Conservation (phyloP, 2,329 filamentous ascomycete species). For the Trichoderma sp. region DNA sequence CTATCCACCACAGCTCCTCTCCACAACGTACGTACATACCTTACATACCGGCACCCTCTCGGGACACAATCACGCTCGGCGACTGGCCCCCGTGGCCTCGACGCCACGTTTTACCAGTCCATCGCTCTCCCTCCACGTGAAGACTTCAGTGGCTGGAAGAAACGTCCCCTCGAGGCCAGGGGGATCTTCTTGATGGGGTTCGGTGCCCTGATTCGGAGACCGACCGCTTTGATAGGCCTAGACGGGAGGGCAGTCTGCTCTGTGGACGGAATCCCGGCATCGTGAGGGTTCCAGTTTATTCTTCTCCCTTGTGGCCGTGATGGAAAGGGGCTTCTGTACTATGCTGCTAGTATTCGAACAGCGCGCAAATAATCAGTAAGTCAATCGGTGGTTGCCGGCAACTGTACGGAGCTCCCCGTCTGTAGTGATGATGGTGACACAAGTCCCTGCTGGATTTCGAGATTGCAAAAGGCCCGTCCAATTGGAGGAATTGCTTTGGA, state of each 20-base stretch:
- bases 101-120: conserved; percentile 1
- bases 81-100: conserved; percentile 14
- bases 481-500: conserved; percentile 2
- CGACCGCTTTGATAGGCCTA: conserved; percentile 6
- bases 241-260: conserved; percentile 10
- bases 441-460: neutral
- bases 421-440: neutral
- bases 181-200: conserved; percentile 6
- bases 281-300: conserved; percentile 18
- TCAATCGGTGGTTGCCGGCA: conserved; percentile 17
- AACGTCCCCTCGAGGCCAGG: conserved; percentile 1
- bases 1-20: neutral
- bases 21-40: neutral
- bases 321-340: neutral
- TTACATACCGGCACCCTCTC: neutral
- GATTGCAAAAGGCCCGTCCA: conserved; percentile 15
- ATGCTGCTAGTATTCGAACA: neutral
- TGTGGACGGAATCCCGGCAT: conserved; percentile 17
- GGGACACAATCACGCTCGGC: conserved; percentile 14
- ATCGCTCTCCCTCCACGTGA: conserved; percentile 24
- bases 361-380: too few relatives aligned
- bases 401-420: conserved; percentile 14
- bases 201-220: conserved; percentile 16
- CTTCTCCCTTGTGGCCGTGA: neutral
- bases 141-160: conserved; percentile 16